Percentiles rank a stretch among this genome's conserved stretches.
Conservation (phyloP, 495 filamentous ascomycete species). For the Lentithecium fluviatile region DNA sequence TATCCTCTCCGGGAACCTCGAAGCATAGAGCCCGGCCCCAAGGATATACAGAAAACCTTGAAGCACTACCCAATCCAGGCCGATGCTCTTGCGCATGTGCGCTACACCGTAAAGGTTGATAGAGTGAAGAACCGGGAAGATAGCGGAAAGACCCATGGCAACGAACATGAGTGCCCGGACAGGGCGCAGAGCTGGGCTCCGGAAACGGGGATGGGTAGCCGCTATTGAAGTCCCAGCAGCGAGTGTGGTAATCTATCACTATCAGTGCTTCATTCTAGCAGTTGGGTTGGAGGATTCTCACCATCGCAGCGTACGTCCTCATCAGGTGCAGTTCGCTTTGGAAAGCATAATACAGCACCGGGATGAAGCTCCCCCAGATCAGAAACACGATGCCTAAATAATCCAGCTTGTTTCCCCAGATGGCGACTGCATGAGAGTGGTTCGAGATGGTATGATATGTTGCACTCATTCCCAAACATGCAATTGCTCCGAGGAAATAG, state of each 20-base stretch:
- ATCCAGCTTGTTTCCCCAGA: slow-evolving; percentile 73
- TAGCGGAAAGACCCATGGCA: slow-evolving; percentile 77
- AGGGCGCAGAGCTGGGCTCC: slow-evolving; percentile 76
- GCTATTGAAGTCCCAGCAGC: slow-evolving; percentile 72
- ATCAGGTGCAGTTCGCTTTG: slow-evolving; percentile 63
- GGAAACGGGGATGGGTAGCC: slow-evolving; percentile 74
- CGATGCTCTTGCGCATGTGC: slow-evolving; percentile 67
- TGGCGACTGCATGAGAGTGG: slow-evolving; percentile 58
- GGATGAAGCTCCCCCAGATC: slow-evolving; percentile 85
- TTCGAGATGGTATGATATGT: slow-evolving; percentile 73
- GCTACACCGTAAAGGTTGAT: slow-evolving; percentile 58
- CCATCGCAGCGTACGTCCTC: slow-evolving; percentile 71
- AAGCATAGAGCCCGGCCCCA: slow-evolving; percentile 81
- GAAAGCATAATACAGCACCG: slow-evolving; percentile 85
- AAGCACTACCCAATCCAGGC: slow-evolving; percentile 74
- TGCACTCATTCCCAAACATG: slow-evolving; percentile 83
- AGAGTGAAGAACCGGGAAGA: slow-evolving; percentile 78
- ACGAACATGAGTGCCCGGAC: slow-evolving; percentile 92
- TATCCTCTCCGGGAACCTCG: slow-evolving; percentile 60
- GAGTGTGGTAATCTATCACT: slow-evolving; percentile 66
- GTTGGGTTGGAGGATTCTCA: slow-evolving; percentile 39
- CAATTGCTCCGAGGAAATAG: slow-evolving; percentile 73
- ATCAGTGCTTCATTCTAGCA: slow-evolving; percentile 7
- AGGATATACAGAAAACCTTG: slow-evolving; percentile 83
- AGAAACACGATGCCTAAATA: slow-evolving; percentile 88